phyloP scores from a whole-genome alignment of 805 yeast genomes.

The Hemisphaericaspora nanyangensis region DNA sequence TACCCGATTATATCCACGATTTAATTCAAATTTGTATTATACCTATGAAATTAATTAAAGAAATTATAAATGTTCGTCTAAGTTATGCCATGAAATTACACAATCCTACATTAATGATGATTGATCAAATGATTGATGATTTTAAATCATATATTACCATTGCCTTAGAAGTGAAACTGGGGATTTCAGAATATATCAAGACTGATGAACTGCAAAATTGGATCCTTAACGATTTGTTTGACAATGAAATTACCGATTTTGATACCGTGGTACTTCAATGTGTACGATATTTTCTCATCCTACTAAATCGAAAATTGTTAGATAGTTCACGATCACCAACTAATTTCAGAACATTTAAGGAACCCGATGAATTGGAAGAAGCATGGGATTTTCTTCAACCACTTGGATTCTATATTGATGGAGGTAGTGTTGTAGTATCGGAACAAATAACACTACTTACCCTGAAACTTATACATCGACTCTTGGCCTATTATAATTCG shows the following conservation, averaged over 20 bases:
- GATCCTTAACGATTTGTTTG: slow-evolving; percentile 64
- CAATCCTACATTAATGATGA: slow-evolving; percentile 91
- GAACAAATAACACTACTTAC: slow-evolving; percentile 68
- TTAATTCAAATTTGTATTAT: slow-evolving; percentile 65
- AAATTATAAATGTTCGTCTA: slow-evolving; percentile 69
- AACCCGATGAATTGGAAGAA: slow-evolving; percentile 82
- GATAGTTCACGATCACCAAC: slow-evolving; percentile 64
- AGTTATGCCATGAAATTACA: slow-evolving; percentile 72
- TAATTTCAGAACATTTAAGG: slow-evolving; percentile 80
- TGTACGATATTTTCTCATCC: slow-evolving; percentile 63
- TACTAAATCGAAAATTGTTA: slow-evolving; percentile 71
- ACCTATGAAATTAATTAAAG: slow-evolving; percentile 77
- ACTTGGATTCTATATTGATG: slow-evolving; percentile 73
- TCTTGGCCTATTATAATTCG: slow-evolving; percentile 65
- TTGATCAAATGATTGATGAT: slow-evolving; percentile 89
- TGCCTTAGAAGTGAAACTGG: slow-evolving; percentile 70
- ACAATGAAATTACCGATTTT: slow-evolving; percentile 44
- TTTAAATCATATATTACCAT: slow-evolving; percentile 72
- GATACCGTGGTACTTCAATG: slow-evolving; percentile 72
- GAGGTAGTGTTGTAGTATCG: slow-evolving; percentile 78
- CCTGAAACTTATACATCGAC: slow-evolving; percentile 61
- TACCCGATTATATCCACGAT: slow-evolving; percentile 69
- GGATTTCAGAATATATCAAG: slow-evolving; percentile 55
- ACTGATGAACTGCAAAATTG: slow-evolving; percentile 58
- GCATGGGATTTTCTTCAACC: slow-evolving; percentile 77